Conservation (phyloP, 805 yeast genomes). For the Wickerhamiella occidentalis region DNA sequence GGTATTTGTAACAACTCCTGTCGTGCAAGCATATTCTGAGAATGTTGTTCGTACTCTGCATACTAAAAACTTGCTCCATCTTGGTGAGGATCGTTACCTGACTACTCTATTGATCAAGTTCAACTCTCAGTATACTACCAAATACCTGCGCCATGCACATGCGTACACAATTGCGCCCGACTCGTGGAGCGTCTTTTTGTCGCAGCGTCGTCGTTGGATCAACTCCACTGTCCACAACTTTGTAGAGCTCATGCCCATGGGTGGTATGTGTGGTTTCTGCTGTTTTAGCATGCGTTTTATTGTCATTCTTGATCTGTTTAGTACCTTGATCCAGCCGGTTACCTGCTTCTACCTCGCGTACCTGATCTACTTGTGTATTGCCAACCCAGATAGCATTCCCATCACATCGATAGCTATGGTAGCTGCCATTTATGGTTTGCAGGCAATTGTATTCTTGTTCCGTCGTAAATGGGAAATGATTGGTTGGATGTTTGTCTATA, state of each 20-base stretch:
- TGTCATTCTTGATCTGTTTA: conserved; percentile 43
- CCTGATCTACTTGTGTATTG: conserved; percentile 39
- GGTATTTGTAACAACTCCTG: conserved; percentile 46
- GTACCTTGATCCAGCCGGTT: conserved; percentile 50
- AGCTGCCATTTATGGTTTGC: conserved; percentile 46
- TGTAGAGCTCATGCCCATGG: conserved; percentile 46
- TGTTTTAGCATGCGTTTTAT: conserved; percentile 53
- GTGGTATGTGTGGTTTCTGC: conserved; percentile 53
- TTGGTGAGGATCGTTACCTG: conserved; percentile 51
- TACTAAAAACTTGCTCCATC: conserved; percentile 44
- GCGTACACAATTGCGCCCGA: conserved; percentile 53
- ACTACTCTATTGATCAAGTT: conserved; percentile 45
- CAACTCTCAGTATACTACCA: conserved; percentile 44
- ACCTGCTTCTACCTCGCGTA: conserved; percentile 39
- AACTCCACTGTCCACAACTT: conserved; percentile 54
- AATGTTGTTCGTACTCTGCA: conserved; percentile 48
- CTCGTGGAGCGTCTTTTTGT: conserved; percentile 42
- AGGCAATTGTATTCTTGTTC: conserved; percentile 41
- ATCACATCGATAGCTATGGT: conserved; percentile 43
- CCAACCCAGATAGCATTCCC: conserved; percentile 40
- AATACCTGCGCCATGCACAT: conserved; percentile 45
- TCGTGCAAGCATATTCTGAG: conserved; percentile 44
- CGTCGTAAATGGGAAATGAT: conserved; percentile 36
- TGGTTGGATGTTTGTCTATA: conserved; percentile 44
- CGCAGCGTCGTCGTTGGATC: conserved; percentile 60